Conservation (phyloP, 2,329 filamentous ascomycete genomes). For the Trichoderma citrinoviride region DNA sequence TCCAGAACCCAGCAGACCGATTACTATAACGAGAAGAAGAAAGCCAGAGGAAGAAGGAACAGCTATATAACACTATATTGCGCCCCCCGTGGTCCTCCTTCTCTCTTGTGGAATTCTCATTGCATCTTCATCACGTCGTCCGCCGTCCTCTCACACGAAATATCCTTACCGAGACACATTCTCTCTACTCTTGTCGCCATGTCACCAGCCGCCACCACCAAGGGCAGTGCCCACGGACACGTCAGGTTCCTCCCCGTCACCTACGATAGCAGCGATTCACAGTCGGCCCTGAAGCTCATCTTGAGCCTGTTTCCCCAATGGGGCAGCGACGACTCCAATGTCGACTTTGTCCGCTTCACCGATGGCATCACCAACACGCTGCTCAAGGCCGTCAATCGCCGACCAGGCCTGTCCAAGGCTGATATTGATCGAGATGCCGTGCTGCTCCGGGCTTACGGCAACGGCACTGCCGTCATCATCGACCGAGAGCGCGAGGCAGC, state of each 20-base stretch:
- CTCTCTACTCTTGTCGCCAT: conserved; percentile 27
- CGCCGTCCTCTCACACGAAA: not conserved
- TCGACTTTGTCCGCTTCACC: conserved; percentile 89
- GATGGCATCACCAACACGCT: conserved; percentile 98
- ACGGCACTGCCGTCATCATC: conserved; percentile 91
- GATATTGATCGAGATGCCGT: conserved; percentile 82
- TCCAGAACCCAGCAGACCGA: not conserved
- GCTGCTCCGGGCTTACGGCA: conserved; percentile 87
- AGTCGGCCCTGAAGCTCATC: conserved; percentile 79
- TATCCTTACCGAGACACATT: not conserved
- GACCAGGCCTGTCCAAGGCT: conserved; percentile 62
- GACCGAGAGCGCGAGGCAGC: conserved; percentile 82
- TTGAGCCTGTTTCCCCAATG: conserved; percentile 80
- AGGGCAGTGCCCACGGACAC: conserved; percentile 39
- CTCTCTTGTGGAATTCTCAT: not conserved
- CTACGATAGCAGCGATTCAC: conserved; percentile 75
- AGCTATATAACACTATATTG: not conserved
- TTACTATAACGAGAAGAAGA: not conserved
- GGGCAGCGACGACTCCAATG: conserved; percentile 66
- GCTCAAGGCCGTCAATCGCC: conserved; percentile 71
- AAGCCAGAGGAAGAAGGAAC: not conserved
- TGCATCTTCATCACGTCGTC: not conserved
- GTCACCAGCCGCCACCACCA: conserved; percentile 36
- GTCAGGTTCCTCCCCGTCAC: conserved; percentile 68
- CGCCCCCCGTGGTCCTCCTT: not conserved